These are phyloP conservation scores for Geotrichum macrosporum DNA, from an alignment of 1,139 yeast genomes.

Conservation along the genomic window DNA sequence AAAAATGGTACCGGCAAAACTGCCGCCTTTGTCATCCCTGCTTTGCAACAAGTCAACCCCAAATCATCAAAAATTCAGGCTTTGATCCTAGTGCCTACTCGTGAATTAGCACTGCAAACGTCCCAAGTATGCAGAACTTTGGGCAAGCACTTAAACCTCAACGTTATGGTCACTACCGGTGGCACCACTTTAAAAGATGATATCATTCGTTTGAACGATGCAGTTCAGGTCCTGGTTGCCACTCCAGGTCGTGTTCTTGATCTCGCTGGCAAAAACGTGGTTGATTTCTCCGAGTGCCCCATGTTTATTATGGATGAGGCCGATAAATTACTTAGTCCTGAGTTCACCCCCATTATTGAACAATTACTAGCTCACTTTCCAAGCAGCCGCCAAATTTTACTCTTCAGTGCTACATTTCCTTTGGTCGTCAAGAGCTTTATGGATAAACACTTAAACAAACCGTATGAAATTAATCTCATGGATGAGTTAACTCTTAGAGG, in stretches of 20 bases:
- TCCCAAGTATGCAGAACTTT: constrained; percentile 95
- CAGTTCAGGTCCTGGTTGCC: constrained; percentile 86
- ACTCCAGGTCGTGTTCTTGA: constrained; percentile 97
- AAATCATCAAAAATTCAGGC: constrained; percentile 82
- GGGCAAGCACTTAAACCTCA: constrained; percentile 87
- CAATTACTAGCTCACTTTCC: constrained; percentile 85
- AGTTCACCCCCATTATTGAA: constrained; percentile 81
- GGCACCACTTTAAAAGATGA: constrained; percentile 94
- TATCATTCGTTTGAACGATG: constrained; percentile 84
- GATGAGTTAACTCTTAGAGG: constrained; percentile 95
- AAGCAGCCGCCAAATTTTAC: constrained; percentile 69
- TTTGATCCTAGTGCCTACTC: constrained; percentile 85
- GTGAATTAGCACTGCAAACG: constrained; percentile 92
- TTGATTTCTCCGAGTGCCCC: constrained; percentile 81
- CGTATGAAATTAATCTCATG: constrained; percentile 95
- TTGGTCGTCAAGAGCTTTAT: constrained; percentile 86
- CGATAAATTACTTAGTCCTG: constrained; percentile 90
- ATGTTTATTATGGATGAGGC: constrained; percentile 98
- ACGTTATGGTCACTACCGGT: constrained; percentile 98
- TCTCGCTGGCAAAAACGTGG: constrained; percentile 80
- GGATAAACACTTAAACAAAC: constrained; percentile 84
- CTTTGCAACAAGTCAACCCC: constrained; percentile 79
- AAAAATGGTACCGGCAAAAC: constrained; percentile 98
- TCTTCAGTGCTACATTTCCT: constrained; percentile 96
- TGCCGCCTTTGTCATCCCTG: constrained; percentile 89